Evolutionary conservation across 139 green algal species (phyloP).

Genomic region (Chlorokybus atmophyticus): DNA sequence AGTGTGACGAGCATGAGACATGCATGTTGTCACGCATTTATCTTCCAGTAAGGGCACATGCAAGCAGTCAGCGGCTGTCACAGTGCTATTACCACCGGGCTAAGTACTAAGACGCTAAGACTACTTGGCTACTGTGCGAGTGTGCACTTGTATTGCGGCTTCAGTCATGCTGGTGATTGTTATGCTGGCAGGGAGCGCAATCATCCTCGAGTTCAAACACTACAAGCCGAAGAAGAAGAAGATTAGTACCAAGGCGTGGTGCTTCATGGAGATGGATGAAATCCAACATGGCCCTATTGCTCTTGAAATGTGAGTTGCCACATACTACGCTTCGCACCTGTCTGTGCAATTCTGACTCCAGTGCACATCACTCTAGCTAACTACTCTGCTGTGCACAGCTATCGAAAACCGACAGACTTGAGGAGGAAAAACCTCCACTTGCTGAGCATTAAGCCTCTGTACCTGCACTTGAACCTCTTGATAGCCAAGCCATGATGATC

Average conservation of each 20-base stretch:
- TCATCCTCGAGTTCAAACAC: slow-evolving; percentile 61
- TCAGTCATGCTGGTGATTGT: no score
- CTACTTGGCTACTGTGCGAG: no score
- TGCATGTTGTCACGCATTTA: no score
- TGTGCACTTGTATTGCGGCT: no score
- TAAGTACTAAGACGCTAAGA: no score
- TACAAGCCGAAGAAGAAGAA: slow-evolving; percentile 59
- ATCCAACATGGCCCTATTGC: slow-evolving; percentile 26
- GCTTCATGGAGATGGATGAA: slow-evolving; percentile 48
- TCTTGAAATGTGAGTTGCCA: slow-evolving; percentile 34
- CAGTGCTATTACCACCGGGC: background rate
- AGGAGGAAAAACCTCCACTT: slow-evolving; percentile 36
- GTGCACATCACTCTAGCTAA: background rate
- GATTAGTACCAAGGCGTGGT: slow-evolving; percentile 26
- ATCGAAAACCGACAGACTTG: slow-evolving; percentile 27
- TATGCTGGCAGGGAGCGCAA: slow-evolving; percentile 29
- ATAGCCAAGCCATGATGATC: no score
- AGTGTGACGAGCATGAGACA: background rate
- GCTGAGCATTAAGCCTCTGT: slow-evolving; percentile 45
- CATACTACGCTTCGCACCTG: background rate
- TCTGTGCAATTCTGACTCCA: background rate
- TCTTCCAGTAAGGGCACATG: background rate
- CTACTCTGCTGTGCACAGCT: background rate
- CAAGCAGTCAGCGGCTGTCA: background rate
- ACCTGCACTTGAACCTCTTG: slow-evolving; percentile 35